Evolutionary conservation across 2,329 filamentous ascomycete genomes (phyloP).

Genomic region (Penicillium janthinellum): DNA sequence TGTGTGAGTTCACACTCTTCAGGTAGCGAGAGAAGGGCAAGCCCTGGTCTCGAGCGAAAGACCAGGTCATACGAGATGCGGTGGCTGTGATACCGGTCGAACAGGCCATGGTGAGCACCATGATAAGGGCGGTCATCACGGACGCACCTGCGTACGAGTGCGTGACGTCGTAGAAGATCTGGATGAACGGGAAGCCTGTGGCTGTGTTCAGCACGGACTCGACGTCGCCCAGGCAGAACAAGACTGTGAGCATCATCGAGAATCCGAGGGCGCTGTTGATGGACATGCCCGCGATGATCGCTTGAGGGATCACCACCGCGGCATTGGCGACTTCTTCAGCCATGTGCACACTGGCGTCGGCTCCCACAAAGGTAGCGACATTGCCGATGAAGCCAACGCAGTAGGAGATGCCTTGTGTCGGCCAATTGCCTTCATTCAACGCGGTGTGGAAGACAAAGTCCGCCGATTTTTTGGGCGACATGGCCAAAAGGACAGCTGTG

Average conservation of each 20-base stretch:
- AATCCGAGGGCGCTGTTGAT: constrained; percentile 42
- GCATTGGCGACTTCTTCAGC: constrained; percentile 46
- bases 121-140: constrained; percentile 34
- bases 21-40: constrained; percentile 31
- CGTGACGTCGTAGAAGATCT: constrained; percentile 50
- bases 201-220: constrained; percentile 33
- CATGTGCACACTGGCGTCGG: constrained; percentile 36
- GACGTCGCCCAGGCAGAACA: constrained; percentile 41
- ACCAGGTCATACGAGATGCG: constrained; percentile 36
- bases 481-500: constrained; percentile 38
- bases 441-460: constrained; percentile 36
- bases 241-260: constrained; percentile 37
- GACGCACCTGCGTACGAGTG: constrained; percentile 38
- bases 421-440: constrained; percentile 38
- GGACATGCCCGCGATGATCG: constrained; percentile 38
- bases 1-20: constrained; percentile 20
- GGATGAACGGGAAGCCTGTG: constrained; percentile 42
- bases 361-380: constrained; percentile 37
- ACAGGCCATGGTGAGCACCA: constrained; percentile 35
- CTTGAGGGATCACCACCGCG: constrained; percentile 37
- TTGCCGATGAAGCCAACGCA: constrained; percentile 40
- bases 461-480: constrained; percentile 32
- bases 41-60: constrained; percentile 36
- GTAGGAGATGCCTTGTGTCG: constrained; percentile 37
- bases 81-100: constrained; percentile 37